These are phyloP conservation scores for Pseudogymnoascus sp. DNA, from an alignment of 2,329 filamentous ascomycete genomes.

Conservation along the genomic window DNA sequence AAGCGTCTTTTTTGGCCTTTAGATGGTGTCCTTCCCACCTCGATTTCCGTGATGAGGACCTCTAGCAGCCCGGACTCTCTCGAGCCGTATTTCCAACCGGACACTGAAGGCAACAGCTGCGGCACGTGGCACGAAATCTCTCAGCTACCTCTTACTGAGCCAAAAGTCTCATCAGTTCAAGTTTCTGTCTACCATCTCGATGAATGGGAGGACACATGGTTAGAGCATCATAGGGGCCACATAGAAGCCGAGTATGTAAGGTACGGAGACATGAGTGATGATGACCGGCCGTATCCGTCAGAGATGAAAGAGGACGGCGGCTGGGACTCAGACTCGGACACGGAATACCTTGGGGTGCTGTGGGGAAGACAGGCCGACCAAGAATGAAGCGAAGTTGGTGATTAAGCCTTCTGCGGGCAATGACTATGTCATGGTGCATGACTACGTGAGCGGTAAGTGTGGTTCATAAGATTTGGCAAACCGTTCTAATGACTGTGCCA, in stretches of 20 bases:
- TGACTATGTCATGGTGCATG: conserved; percentile 24
- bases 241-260: conserved; percentile 17
- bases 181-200: conserved; percentile 21
- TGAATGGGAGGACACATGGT: conserved; percentile 21
- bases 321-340: conserved; percentile 23
- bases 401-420: conserved; percentile 21
- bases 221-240: conserved; percentile 21
- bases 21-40: neutral
- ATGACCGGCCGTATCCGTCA: conserved; percentile 16
- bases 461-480: neutral
- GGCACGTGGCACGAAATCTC: conserved; percentile 25
- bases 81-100: conserved; percentile 22
- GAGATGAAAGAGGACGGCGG: conserved; percentile 20
- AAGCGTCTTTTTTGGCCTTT: too few relatives aligned
- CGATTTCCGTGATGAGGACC: conserved; percentile 19
- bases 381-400: conserved; percentile 15
- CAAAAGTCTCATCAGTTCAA: conserved; percentile 26
- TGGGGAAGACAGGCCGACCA: conserved; percentile 12
- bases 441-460: conserved; percentile 22
- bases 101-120: conserved; percentile 5
- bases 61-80: conserved; percentile 16
- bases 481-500: conserved; percentile 10
- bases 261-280: conserved; percentile 20
- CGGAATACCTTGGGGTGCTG: conserved; percentile 20
- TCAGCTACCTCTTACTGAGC: conserved; percentile 24